Evolutionary conservation across 257 asterid genomes (phyloP), one percentile per base, ranked within the genome.

Genomic region (Cordia subcordata): DNA sequence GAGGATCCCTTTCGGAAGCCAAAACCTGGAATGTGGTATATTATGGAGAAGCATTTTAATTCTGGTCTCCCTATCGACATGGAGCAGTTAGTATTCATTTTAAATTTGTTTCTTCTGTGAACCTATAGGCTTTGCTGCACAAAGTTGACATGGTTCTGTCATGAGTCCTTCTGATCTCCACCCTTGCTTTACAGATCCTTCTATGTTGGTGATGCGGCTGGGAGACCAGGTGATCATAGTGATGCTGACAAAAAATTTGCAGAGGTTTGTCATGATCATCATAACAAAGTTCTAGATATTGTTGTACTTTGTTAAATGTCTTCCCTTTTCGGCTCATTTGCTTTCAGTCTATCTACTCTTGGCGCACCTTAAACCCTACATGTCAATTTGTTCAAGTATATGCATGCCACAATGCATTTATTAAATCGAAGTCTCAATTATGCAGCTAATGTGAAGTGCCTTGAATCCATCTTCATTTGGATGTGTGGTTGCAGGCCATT

Each of bases 181-280:
- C 64, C 70, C 35, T 63, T 72, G 46, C 67, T 51, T 15, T 67
- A 57, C 66, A 88, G 97, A 67, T 93, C 97, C 64, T 93, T 93
- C 68, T 89, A 85, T 63, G 99, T 93, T 49, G 99, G 99, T 63
- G 99, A 93, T 83, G 99, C 99, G 0, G 99, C 99, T 71, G 99
- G 97, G 65, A 85, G 97, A 69, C 72, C 80, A 13, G 72, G 73
- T 8, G 96, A 93, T 63, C 99, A 93, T 73, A 80, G 97, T 73
- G 91, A 85, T 66, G 91, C 95, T 55, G 99, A 93, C 76, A 78
- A 70, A 68, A 80, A 77, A 83, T 93, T 92, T 80, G 96, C 99
- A 4, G 71, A 93, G 96, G 97, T 88, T 39, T n/a, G 56, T 62
- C 10, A 2, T 2, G 4, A 27, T 6, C 35, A 27, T 33, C 46